phyloP scores from a whole-genome alignment of 2,329 filamentous ascomycete genomes.

The Myrmaecium sp. region DNA sequence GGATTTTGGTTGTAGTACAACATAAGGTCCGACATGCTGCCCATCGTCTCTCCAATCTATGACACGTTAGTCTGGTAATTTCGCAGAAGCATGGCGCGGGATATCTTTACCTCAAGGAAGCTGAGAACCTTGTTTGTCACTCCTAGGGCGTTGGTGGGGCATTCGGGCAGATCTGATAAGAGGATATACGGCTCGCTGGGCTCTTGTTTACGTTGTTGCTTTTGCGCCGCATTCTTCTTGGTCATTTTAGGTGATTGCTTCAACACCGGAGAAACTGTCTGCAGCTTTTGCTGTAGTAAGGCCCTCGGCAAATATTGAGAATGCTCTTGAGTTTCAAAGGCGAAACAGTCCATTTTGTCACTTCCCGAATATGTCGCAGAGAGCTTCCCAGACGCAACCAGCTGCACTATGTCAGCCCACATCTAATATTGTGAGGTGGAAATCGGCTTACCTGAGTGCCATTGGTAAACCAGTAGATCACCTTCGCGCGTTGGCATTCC shows the following conservation, averaged over 20 bases:
- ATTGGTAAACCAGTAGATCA: constrained; percentile 80
- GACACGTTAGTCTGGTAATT: constrained; percentile 9
- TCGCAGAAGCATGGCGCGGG: constrained; percentile 5
- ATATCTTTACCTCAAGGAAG: constrained; percentile 41
- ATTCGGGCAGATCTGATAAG: constrained; percentile 27
- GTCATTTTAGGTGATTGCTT: constrained; percentile 40
- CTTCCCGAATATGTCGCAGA: constrained; percentile 63
- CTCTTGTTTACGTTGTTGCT: constrained; percentile 31
- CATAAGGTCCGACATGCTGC: constrained; percentile 45
- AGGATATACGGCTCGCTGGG: constrained; percentile 24
- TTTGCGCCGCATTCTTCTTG: constrained; percentile 38
- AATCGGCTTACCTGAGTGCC: constrained; percentile 53
- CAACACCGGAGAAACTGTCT: constrained; percentile 33
- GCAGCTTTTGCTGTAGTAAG: constrained; percentile 30
- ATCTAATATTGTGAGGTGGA: neutral
- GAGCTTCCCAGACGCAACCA: constrained; percentile 61
- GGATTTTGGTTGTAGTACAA: constrained; percentile 36
- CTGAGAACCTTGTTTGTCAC: constrained; percentile 39
- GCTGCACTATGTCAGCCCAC: constrained; percentile 28
- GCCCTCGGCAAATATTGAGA: constrained; percentile 71
- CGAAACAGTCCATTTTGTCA: constrained; percentile 69
- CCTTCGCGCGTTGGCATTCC: constrained; percentile 57
- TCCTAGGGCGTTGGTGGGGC: constrained; percentile 33
- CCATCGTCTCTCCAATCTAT: constrained; percentile 48
- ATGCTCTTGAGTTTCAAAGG: constrained; percentile 60